Evolutionary conservation across 1,284 basidiomycete species (phyloP).

Genomic region (Xanthoconium separans): DNA sequence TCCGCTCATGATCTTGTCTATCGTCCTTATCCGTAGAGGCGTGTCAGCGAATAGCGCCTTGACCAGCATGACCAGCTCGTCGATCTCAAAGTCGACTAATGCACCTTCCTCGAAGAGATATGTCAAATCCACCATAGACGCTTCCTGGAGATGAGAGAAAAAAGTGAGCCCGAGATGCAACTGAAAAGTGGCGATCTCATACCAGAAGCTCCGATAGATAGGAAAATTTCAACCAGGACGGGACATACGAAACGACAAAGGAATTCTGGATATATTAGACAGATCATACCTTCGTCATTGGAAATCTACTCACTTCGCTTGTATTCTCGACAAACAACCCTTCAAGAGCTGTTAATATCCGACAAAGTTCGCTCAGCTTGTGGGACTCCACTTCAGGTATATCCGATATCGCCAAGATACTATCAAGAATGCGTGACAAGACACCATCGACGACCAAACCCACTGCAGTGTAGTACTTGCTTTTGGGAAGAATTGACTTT

Average conservation of each 20-base stretch:
- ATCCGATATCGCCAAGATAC: conserved; percentile 80
- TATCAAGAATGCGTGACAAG: conserved; percentile 67
- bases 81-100: conserved; percentile 85
- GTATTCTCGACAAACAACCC: conserved; percentile 72
- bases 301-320: conserved; percentile 45
- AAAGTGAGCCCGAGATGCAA: conserved; percentile 1
- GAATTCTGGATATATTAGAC: conserved; percentile 47
- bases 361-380: conserved; percentile 78
- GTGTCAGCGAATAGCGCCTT: conserved; percentile 91
- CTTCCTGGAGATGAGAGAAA: conserved; percentile 55
- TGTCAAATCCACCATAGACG: conserved; percentile 90
- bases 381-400: conserved; percentile 92
- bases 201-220: conserved; percentile 90
- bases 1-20: conserved; percentile 66
- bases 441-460: conserved; percentile 77
- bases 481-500: conserved; percentile 59
- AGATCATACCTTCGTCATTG: conserved; percentile 2
- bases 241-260: conserved; percentile 73
- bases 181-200: conserved; percentile 30
- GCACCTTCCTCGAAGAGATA: conserved; percentile 92
- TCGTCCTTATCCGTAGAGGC: conserved; percentile 75
- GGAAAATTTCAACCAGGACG: conserved; percentile 93
- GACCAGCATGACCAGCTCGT: conserved; percentile 82
- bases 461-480: conserved; percentile 66
- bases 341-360: conserved; percentile 77